Conservation (phyloP, 164 flowering plant genomes). For the Tinospora cordifolia region DNA sequence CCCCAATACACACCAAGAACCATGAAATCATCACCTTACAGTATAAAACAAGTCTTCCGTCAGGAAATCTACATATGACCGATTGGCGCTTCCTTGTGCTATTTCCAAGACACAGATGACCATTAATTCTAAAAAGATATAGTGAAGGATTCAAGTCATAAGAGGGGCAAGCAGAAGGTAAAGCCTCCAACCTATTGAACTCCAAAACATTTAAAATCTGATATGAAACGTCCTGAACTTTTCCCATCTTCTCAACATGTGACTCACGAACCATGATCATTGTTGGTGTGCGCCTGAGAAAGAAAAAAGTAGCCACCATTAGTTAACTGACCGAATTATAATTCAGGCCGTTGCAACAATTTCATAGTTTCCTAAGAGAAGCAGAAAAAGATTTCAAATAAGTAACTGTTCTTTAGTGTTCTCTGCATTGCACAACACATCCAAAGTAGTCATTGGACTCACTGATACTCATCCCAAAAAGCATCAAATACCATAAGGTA, state of each 20-base stretch:
- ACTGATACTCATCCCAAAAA: neutral
- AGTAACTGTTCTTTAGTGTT: neutral
- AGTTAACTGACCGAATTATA: neutral
- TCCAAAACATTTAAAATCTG: conserved; percentile 94
- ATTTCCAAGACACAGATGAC: conserved; percentile 16
- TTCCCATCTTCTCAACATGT: conserved; percentile 91
- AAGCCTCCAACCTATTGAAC: conserved; percentile 68
- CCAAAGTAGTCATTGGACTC: neutral
- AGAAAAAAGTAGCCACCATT: conserved; percentile 7
- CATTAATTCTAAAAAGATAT: conserved; percentile 9
- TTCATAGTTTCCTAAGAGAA: neutral
- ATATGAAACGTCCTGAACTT: conserved; percentile 67
- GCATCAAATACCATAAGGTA: neutral
- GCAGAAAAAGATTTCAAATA: neutral
- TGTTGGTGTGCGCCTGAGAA: conserved; percentile 88
- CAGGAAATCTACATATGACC: conserved; percentile 85
- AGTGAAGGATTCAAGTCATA: neutral
- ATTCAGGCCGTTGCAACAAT: neutral
- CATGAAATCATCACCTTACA: conserved; percentile 61
- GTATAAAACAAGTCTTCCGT: conserved; percentile 90
- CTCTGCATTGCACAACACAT: neutral
- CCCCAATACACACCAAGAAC: conserved; percentile 4
- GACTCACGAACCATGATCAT: conserved; percentile 86
- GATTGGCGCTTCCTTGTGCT: conserved; percentile 98
- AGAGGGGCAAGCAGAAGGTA: neutral